Conservation (phyloP, 768 basidiomycete genomes). For the Suillus paluster region DNA sequence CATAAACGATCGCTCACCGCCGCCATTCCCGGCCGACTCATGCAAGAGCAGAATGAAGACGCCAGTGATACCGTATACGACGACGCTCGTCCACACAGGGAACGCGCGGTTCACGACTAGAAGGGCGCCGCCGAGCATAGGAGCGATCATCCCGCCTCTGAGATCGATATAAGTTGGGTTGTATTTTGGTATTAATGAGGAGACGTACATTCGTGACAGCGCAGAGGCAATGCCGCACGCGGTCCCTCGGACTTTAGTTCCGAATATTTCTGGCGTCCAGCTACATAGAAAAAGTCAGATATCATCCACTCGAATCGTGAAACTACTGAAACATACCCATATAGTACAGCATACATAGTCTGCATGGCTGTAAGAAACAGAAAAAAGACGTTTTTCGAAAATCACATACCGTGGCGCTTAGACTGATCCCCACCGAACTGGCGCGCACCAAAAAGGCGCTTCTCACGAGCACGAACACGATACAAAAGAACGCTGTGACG, state of each 20-base stretch:
- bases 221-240: slow-evolving; percentile 90
- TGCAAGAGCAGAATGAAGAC: slow-evolving; percentile 62
- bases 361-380: slow-evolving; percentile 25
- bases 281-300: slow-evolving; percentile 26
- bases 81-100: slow-evolving; percentile 78
- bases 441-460: slow-evolving; percentile 61
- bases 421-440: slow-evolving; percentile 76
- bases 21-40: slow-evolving; percentile 51
- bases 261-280: slow-evolving; percentile 90
- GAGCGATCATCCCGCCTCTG: slow-evolving; percentile 90
- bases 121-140: slow-evolving; percentile 75
- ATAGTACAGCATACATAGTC: slow-evolving; percentile 89
- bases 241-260: slow-evolving; percentile 84
- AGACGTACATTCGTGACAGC: slow-evolving; percentile 70
- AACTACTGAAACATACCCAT: slow-evolving; percentile 46
- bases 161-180: neutral
- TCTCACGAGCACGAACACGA: slow-evolving; percentile 65
- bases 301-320: neutral
- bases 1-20: slow-evolving; percentile 19
- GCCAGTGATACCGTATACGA: slow-evolving; percentile 65
- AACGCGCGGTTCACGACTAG: slow-evolving; percentile 68
- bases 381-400: neutral
- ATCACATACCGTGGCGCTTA: slow-evolving; percentile 61
- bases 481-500: slow-evolving; percentile 74
- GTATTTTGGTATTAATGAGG: neutral